phyloP scores from a whole-genome alignment of 352 stramenopile species.

The Stramenopiles sp. region DNA sequence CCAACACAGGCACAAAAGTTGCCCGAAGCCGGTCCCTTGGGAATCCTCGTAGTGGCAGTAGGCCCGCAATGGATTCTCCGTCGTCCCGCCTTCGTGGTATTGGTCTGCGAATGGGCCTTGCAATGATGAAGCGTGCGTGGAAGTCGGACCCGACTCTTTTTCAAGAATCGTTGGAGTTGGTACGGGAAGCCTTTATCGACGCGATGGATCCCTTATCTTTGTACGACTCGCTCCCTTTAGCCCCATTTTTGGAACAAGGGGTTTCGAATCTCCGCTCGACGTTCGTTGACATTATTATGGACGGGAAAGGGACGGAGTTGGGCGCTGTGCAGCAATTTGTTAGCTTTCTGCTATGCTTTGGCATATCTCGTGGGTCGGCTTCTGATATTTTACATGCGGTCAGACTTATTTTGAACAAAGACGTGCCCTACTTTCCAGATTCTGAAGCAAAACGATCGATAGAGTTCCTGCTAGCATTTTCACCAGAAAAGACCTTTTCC shows the following conservation, averaged over 20 bases:
- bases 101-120: neutral
- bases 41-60: neutral
- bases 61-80: neutral
- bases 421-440: neutral
- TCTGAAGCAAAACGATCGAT: neutral
- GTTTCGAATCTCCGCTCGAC: slow-evolving; percentile 1
- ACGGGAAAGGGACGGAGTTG: neutral
- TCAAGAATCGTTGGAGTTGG: neutral
- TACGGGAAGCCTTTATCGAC: neutral
- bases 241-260: neutral
- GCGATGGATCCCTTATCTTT: neutral
- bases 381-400: neutral
- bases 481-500: neutral
- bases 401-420: neutral
- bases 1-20: neutral
- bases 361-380: neutral
- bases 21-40: neutral
- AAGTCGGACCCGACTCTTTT: neutral
- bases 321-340: neutral
- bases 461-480: neutral
- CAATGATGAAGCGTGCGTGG: neutral
- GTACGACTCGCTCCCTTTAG: neutral
- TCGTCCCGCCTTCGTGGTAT: neutral
- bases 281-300: neutral
- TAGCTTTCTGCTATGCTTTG: neutral